Evolutionary conservation across 2,329 filamentous ascomycete genomes (phyloP).

Genomic region (Diaporthe sp.): DNA sequence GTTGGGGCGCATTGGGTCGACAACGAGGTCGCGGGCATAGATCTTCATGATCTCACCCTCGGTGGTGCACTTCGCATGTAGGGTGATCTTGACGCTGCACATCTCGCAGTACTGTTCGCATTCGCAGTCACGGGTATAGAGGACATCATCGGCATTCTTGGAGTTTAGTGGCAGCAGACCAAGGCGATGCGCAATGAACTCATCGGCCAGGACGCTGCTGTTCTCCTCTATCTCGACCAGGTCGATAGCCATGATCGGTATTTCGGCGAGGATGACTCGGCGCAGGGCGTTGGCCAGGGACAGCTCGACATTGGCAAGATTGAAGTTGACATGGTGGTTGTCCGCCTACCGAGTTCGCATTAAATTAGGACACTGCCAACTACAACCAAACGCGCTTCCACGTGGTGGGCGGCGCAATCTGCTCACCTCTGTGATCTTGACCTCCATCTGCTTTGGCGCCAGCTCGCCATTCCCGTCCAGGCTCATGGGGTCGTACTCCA

Average conservation of each 20-base stretch:
- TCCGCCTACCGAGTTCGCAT: constrained; percentile 69
- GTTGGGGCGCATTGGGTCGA: constrained; percentile 76
- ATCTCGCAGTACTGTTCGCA: constrained; percentile 95
- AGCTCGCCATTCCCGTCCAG: constrained; percentile 62
- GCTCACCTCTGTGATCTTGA: constrained; percentile 70
- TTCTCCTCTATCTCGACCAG: constrained; percentile 93
- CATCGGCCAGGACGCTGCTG: constrained; percentile 94
- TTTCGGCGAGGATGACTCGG: constrained; percentile 90
- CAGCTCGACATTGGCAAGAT: constrained; percentile 88
- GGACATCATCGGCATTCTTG: constrained; percentile 82
- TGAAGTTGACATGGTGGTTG: constrained; percentile 86
- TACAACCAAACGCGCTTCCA: neutral
- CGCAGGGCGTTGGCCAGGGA: constrained; percentile 93
- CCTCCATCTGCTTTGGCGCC: constrained; percentile 40
- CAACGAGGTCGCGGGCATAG: constrained; percentile 88
- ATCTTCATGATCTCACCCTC: constrained; percentile 89
- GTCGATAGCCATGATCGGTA: constrained; percentile 94
- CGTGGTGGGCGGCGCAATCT: constrained; percentile 28
- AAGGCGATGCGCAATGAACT: constrained; percentile 93
- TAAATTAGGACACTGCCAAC: constrained; percentile 37
- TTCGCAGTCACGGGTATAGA: constrained; percentile 93
- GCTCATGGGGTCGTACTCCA: constrained; percentile 71
- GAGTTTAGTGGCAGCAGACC: constrained; percentile 90
- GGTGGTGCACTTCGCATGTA: constrained; percentile 86
- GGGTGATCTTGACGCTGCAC: constrained; percentile 85